Base-by-base conservation (phyloP, 805 yeast species). In the Jamesozyma gamospora region DNA sequence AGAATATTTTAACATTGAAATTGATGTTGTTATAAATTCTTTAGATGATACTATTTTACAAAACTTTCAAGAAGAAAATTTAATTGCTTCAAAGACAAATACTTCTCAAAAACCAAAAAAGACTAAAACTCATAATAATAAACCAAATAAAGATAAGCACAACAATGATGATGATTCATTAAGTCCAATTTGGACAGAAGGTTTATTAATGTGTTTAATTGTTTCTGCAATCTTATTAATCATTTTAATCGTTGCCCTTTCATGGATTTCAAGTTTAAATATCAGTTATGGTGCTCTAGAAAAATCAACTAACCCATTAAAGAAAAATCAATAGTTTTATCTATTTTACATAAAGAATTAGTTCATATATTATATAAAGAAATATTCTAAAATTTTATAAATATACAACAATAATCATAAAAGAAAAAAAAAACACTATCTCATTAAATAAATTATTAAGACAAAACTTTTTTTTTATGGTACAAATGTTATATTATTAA, bases 241-340 rank as follows among this genome's bases (percentile, higher is more conserved):
- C 28, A 67, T 85, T 31, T 64, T 85, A 40, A 54, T 67, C 36
- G 64, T 71, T 37, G 90, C 94, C 13, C 68, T 86, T 44, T 55
- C 73, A 37, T 85, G 95, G 92, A 64, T 85, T 35, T 56, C 75
- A 18, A 67, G 79, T 16, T 62, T 87, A 48, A 79, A 82, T 55
- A 82, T 87, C 50, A 74, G 90, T 53, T 86, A 87, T 67, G 76
- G 76, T 48, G 79, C 95, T 12, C 79, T 87, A 53, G 94, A 85
- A 43, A 83, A 78, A 42, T 47, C 60, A 26, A 47, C 58, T 4
- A 56, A 56, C 35, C 62, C 62, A 46, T 43, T 53, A 39, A 61
- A 61, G 50, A 61, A 56, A 43, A 55, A 44, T 32, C 43, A 45
- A 37, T 42, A 34, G 34, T 14, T 30, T 14, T n/a, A n/a, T n/a